Conservation (phyloP, 352 stramenopile genomes). For the Pythium volutum region DNA sequence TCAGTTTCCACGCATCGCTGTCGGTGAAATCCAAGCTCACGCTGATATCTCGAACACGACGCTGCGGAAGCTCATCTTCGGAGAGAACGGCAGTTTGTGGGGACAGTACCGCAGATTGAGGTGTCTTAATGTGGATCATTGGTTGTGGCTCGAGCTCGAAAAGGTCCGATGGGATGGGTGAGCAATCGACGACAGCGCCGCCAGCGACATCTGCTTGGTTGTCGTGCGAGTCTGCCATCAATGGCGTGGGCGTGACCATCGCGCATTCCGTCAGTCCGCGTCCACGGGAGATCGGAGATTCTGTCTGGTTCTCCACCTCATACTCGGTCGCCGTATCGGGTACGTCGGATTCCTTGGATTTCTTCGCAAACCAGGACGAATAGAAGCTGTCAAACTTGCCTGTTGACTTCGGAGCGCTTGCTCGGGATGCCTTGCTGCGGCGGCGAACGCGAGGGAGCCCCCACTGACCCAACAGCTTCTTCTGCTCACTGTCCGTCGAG, state of each 20-base stretch:
- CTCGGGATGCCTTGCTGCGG: slow-evolving; percentile 35
- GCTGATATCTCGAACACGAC: slow-evolving; percentile 52
- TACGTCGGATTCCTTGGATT: slow-evolving; percentile 25
- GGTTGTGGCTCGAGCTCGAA: slow-evolving; percentile 11
- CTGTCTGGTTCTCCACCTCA: neutral
- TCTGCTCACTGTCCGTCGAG: slow-evolving; percentile 34
- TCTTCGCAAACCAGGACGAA: slow-evolving; percentile 69
- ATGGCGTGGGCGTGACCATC: slow-evolving; percentile 18
- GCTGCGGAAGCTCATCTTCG: slow-evolving; percentile 33
- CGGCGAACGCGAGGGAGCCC: slow-evolving; percentile 49
- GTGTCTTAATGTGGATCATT: neutral
- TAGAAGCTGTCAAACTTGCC: slow-evolving; percentile 72
- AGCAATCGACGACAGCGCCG: neutral
- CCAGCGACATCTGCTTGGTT: neutral
- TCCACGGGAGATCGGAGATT: slow-evolving; percentile 1
- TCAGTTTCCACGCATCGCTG: slow-evolving; percentile 61
- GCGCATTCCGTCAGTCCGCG: slow-evolving; percentile 1
- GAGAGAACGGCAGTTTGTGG: too few relatives aligned
- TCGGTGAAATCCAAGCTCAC: slow-evolving; percentile 75
- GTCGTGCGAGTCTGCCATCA: neutral
- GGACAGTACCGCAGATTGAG: too few relatives aligned
- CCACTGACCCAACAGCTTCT: slow-evolving; percentile 72
- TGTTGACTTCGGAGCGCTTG: slow-evolving; percentile 39
- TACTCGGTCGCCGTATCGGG: too few relatives aligned
- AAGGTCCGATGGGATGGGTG: slow-evolving; percentile 1